Conservation (phyloP, 345 rosid species). For the Cardiospermum halicacabum region DNA sequence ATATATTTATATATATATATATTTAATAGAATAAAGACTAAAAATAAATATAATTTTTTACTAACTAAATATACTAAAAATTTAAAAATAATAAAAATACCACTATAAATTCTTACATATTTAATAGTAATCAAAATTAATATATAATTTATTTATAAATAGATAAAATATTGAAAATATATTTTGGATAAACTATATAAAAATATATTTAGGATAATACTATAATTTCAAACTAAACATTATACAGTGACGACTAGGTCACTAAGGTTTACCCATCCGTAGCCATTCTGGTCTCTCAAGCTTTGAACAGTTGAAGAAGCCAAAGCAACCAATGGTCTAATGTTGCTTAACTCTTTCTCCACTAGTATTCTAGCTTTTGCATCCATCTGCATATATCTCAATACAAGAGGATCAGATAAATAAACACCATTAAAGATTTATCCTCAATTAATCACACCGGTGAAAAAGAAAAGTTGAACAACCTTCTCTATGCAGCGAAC, state of each 20-base stretch:
- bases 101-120: too few species aligned
- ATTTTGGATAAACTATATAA: neutral
- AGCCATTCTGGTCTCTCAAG: constrained; percentile 69
- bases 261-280: constrained; percentile 72
- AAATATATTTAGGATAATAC: neutral
- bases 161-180: too few species aligned
- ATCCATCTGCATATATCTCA: constrained; percentile 50
- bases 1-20: too few species aligned
- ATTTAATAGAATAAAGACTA: too few species aligned
- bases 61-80: too few species aligned
- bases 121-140: too few species aligned
- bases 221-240: neutral
- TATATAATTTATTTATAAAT: too few species aligned
- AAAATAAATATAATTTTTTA: too few species aligned
- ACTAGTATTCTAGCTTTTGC: constrained; percentile 33
- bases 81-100: too few species aligned
- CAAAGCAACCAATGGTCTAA: constrained; percentile 48
- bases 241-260: constrained; percentile 30
- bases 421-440: neutral
- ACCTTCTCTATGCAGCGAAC: constrained; percentile 71
- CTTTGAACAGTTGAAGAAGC: constrained; percentile 49
- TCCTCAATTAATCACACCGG: neutral
- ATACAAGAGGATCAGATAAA: neutral
- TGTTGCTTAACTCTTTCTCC: constrained; percentile 59
- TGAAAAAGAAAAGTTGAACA: neutral